phyloP scores from a whole-genome alignment of 1,284 basidiomycete species.

The Tremellales sp. region DNA sequence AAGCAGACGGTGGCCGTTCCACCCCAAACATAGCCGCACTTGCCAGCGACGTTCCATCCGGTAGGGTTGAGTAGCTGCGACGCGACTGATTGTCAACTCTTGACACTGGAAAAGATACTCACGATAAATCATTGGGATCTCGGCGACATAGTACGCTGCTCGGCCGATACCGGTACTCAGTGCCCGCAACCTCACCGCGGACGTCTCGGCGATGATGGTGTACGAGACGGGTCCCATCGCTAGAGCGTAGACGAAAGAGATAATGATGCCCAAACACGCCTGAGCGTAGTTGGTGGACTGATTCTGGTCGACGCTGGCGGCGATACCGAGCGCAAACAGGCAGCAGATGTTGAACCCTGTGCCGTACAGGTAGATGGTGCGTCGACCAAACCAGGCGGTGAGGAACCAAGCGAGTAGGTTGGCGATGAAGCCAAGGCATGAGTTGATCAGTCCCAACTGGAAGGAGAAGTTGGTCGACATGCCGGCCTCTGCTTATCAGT shows the following conservation, averaged over 20 bases:
- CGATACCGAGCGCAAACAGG: neutral
- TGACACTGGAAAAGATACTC: neutral
- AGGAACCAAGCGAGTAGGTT: neutral
- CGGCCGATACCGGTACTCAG: neutral
- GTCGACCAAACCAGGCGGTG: slow-evolving; percentile 18
- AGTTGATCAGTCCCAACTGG: neutral
- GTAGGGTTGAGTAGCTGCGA: slow-evolving; percentile 4
- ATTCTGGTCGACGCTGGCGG: neutral
- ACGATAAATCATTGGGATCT: neutral
- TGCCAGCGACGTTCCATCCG: slow-evolving; percentile 24
- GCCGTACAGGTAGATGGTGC: slow-evolving; percentile 19
- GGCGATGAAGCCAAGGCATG: neutral
- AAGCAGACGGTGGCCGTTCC: slow-evolving; percentile 40
- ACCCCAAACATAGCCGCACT: slow-evolving; percentile 47
- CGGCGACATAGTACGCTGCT: neutral
- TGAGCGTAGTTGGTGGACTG: neutral
- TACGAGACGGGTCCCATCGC: neutral
- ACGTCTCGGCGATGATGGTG: neutral
- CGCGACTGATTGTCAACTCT: neutral
- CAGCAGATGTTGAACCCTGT: slow-evolving; percentile 1
- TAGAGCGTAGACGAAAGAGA: neutral
- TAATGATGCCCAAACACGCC: neutral
- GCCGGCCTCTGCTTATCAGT: neutral
- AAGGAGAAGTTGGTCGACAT: neutral
- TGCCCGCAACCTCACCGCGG: neutral